Evolutionary conservation across 2,329 filamentous ascomycete species (phyloP).

Genomic region (Cladosporium oxysporum): DNA sequence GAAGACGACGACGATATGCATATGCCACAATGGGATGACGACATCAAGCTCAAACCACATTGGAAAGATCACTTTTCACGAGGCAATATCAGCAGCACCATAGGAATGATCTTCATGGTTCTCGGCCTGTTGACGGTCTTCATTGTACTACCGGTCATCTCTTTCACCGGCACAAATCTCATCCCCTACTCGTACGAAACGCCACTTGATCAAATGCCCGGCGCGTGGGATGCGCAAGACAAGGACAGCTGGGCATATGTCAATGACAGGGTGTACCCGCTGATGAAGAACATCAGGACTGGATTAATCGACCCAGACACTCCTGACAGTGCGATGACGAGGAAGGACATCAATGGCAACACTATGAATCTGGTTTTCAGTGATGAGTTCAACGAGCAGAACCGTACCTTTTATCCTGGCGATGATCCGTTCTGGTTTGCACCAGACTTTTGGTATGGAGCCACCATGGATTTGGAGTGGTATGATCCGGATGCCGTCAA

Average conservation of each 20-base stretch:
- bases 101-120: conserved; percentile 49
- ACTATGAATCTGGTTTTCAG: conserved; percentile 66
- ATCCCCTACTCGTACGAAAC: conserved; percentile 44
- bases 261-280: conserved; percentile 21
- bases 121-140: conserved; percentile 53
- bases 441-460: conserved; percentile 71
- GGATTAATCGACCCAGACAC: conserved; percentile 69
- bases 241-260: conserved; percentile 18
- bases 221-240: conserved; percentile 14
- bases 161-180: conserved; percentile 44
- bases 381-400: conserved; percentile 69
- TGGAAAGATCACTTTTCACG: conserved; percentile 49
- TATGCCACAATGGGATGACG: conserved; percentile 54
- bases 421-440: conserved; percentile 70
- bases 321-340: conserved; percentile 57
- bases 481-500: conserved; percentile 37
- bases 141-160: conserved; percentile 53
- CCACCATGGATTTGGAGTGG: conserved; percentile 68
- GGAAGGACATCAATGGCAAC: conserved; percentile 60
- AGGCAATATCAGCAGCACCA: conserved; percentile 45
- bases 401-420: conserved; percentile 69
- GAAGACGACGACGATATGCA: conserved; percentile 59
- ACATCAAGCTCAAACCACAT: conserved; percentile 46
- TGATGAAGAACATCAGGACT: conserved; percentile 62
- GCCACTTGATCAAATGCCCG: conserved; percentile 43